These are phyloP conservation scores for Tritrichomonas foetus DNA, from an alignment of 208 protist species.

Conservation along the genomic window DNA sequence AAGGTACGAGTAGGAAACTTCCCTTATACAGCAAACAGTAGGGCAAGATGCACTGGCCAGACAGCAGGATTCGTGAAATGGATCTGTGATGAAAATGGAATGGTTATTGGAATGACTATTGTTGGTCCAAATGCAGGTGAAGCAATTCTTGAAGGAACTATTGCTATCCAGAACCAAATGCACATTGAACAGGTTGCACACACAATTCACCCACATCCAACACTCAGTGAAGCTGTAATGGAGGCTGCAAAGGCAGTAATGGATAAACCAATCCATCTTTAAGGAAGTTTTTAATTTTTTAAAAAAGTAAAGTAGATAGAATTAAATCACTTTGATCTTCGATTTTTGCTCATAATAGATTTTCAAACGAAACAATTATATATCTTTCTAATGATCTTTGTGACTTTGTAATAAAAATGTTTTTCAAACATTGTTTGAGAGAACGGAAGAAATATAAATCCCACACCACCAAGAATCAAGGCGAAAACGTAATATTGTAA, in stretches of 20 bases:
- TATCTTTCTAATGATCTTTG: no score
- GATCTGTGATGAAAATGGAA: neutral
- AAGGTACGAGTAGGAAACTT: conserved; percentile 86
- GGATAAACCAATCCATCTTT: neutral
- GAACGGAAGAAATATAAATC: no score
- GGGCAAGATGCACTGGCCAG: conserved; percentile 75
- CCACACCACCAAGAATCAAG: no score
- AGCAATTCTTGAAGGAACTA: conserved; percentile 13
- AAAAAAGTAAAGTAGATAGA: no score
- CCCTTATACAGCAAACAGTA: conserved; percentile 90
- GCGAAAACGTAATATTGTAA: no score
- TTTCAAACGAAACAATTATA: no score
- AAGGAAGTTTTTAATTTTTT: neutral
- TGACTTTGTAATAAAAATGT: no score
- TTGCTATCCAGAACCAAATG: neutral
- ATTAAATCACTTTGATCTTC: no score
- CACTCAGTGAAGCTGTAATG: conserved; percentile 29
- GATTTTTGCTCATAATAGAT: no score
- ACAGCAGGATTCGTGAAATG: conserved; percentile 55
- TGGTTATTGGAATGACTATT: neutral
- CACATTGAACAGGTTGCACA: neutral
- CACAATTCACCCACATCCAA: conserved; percentile 35
- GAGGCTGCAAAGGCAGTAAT: conserved; percentile 31
- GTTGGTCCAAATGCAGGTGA: conserved; percentile 43
- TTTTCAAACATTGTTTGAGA: no score